A percentile compares a stretch with the other conserved stretches of the same genome.
Evolutionary conservation across 495 filamentous ascomycete genomes (phyloP).

Genomic region (Xylaria curta): DNA sequence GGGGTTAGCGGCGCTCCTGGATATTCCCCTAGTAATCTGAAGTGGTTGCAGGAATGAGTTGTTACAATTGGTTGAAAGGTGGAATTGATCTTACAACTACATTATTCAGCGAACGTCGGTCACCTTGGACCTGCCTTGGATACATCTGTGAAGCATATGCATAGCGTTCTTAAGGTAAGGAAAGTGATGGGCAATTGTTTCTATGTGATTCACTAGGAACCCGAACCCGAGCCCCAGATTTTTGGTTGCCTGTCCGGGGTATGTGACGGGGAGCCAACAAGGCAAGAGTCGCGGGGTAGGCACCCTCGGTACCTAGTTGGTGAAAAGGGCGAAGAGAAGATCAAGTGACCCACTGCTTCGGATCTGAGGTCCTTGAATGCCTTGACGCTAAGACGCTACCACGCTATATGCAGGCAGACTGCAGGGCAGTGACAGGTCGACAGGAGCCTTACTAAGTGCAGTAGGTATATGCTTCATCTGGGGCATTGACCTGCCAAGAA

Average conservation of each 20-base stretch:
- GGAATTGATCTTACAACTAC: neutral
- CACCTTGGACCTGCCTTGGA: neutral
- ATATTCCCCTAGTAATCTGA: neutral
- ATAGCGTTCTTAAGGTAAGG: constrained; percentile 3
- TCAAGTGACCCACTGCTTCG: constrained; percentile 26
- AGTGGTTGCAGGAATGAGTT: constrained; percentile 1
- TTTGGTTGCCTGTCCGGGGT: constrained; percentile 10
- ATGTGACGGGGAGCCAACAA: neutral
- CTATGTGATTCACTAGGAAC: constrained; percentile 16
- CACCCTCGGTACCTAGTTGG: too few species aligned
- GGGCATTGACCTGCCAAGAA: constrained; percentile 22
- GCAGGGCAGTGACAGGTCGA: neutral
- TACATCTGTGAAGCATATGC: neutral
- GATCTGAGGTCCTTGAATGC: constrained; percentile 30
- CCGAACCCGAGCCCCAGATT: constrained; percentile 24
- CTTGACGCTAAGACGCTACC: neutral
- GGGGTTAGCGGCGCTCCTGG: neutral
- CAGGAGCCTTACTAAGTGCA: constrained; percentile 12
- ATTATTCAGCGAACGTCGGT: neutral
- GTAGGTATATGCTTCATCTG: neutral
- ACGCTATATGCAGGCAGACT: neutral
- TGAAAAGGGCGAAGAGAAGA: neutral
- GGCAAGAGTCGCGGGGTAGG: neutral
- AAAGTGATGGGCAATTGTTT: constrained; percentile 11
- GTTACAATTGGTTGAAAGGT: constrained; percentile 13